Percentiles rank a stretch among this genome's conserved stretches.
These are phyloP conservation scores for Stachybotrys chartarum DNA, from an alignment of 2,329 filamentous ascomycete species.

Conservation along the genomic window DNA sequence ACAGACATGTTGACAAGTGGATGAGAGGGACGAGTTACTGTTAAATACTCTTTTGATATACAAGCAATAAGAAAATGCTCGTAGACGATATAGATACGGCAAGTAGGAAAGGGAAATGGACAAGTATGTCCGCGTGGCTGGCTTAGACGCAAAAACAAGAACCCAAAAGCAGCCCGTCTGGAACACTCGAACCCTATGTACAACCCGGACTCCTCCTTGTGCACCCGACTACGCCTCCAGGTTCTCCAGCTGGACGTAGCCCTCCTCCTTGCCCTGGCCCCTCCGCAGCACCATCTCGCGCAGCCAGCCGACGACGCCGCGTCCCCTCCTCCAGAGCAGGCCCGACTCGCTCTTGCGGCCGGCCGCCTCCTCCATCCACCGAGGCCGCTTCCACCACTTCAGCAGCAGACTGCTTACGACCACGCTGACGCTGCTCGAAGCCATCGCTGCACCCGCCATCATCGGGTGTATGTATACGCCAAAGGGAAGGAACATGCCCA, in stretches of 20 bases:
- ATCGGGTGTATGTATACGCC: conserved; percentile 86
- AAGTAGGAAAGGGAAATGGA: not conserved
- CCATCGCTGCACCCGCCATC: conserved; percentile 93
- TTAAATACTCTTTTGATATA: too few species aligned
- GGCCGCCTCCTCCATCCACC: conserved; percentile 73
- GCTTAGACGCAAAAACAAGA: not conserved
- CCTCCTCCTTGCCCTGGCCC: conserved; percentile 38
- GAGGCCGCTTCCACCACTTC: conserved; percentile 77
- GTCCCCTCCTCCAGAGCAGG: conserved; percentile 33
- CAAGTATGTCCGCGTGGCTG: not conserved
- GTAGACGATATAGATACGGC: too few species aligned
- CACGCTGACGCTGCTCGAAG: conserved; percentile 80
- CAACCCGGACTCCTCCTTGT: not conserved
- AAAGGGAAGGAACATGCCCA: conserved; percentile 90
- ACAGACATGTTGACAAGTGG: too few species aligned
- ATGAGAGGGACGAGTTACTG: too few species aligned
- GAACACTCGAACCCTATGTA: not conserved
- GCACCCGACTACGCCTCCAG: conserved; percentile 30
- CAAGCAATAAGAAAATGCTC: too few species aligned
- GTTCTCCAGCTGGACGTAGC: conserved; percentile 52
- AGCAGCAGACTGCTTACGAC: conserved; percentile 77
- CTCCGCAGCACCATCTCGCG: conserved; percentile 31
- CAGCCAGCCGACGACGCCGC: conserved; percentile 33
- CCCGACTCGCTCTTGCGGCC: conserved; percentile 50
- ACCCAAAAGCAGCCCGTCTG: not conserved